These are phyloP conservation scores for Brasenia schreberi DNA, from an alignment of 164 flowering plant species.

Conservation along the genomic window DNA sequence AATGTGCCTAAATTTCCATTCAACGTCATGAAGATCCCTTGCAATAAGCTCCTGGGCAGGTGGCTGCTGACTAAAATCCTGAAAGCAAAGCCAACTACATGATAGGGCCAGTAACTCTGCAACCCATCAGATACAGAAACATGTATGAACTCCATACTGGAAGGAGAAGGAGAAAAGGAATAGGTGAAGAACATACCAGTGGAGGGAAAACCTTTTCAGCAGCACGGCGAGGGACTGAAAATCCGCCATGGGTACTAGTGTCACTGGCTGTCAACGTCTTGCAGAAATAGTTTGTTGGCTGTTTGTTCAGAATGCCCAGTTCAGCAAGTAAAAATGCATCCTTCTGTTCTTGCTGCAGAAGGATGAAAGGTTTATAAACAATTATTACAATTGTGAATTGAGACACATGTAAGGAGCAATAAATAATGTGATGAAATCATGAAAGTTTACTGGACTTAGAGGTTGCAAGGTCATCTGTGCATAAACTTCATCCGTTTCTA, in stretches of 20 bases:
- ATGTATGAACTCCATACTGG: background rate
- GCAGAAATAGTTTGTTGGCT: conserved; percentile 84
- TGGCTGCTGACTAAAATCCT: conserved; percentile 89
- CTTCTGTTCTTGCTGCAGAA: conserved; percentile 85
- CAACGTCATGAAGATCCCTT: conserved; percentile 81
- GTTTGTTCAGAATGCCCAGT: conserved; percentile 65
- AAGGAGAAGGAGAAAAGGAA: too few relatives aligned
- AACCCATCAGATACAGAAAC: background rate
- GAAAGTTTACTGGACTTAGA: too few relatives aligned
- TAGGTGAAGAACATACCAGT: conserved; percentile 28
- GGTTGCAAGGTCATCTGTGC: conserved; percentile 92
- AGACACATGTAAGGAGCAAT: too few relatives aligned
- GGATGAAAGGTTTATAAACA: too few relatives aligned
- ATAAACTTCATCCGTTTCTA: conserved; percentile 88
- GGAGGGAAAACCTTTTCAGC: conserved; percentile 94
- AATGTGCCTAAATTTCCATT: conserved; percentile 90
- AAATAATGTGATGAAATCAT: too few relatives aligned
- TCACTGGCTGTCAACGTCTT: conserved; percentile 88
- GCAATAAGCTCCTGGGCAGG: conserved; percentile 88
- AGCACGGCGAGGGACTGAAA: conserved; percentile 93
- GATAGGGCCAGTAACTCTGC: background rate
- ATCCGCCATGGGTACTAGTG: conserved; percentile 90
- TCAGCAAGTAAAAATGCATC: conserved; percentile 61
- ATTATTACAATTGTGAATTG: too few relatives aligned
- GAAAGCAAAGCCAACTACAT: conserved; percentile 2